Evolutionary conservation across 2,329 filamentous ascomycete genomes (phyloP).

Genomic region (Hypoxylon sp.): DNA sequence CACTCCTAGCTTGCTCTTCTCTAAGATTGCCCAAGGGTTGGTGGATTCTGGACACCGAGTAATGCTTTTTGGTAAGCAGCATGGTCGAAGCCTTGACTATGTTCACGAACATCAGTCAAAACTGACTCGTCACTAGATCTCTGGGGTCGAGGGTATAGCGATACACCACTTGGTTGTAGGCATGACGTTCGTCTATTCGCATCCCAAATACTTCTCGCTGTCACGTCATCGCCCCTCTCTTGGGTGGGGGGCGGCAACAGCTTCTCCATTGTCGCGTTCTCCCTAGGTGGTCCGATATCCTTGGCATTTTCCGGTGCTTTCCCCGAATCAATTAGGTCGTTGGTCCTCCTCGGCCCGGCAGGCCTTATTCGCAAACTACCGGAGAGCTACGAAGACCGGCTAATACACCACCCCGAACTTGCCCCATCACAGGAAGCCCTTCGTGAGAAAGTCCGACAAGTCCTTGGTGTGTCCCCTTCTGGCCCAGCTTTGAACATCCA

Average conservation of each 20-base stretch:
- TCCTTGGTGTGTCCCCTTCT: conserved; percentile 41
- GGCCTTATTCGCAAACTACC: conserved; percentile 45
- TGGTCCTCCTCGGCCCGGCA: conserved; percentile 45
- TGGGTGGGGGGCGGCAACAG: conserved; percentile 38
- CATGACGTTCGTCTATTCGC: conserved; percentile 45
- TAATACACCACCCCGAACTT: conserved; percentile 44
- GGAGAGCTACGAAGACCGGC: conserved; percentile 42
- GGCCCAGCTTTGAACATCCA: conserved; percentile 31
- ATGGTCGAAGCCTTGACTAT: conserved; percentile 2
- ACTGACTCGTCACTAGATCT: conserved; percentile 43
- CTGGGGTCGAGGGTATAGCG: conserved; percentile 51
- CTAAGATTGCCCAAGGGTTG: conserved; percentile 49
- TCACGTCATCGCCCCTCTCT: conserved; percentile 42
- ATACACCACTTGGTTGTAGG: conserved; percentile 44
- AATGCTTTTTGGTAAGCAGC: conserved; percentile 51
- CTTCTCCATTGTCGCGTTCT: conserved; percentile 46
- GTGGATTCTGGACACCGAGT: conserved; percentile 51
- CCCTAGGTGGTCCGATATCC: conserved; percentile 45
- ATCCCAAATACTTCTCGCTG: conserved; percentile 40
- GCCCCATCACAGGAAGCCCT: conserved; percentile 39
- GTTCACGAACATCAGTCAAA: conserved; percentile 4
- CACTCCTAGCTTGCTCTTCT: conserved; percentile 48
- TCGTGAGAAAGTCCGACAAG: conserved; percentile 45
- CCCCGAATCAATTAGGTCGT: conserved; percentile 33
- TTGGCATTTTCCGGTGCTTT: conserved; percentile 41